phyloP scores from a whole-genome alignment of 768 basidiomycete species.

The Lentinula boryana region DNA sequence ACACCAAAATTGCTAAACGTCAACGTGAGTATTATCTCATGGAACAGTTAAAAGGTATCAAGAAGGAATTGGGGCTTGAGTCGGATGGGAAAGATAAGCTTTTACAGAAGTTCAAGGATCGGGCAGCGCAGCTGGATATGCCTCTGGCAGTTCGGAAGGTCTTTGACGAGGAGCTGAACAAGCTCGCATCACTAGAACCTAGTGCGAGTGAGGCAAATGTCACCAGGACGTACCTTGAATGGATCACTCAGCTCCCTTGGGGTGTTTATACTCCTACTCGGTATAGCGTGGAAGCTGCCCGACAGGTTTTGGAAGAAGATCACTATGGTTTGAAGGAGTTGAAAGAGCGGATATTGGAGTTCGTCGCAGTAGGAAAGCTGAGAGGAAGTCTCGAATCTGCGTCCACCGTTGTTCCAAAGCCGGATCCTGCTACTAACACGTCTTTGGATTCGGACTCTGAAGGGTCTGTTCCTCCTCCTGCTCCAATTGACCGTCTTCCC shows the following conservation, averaged over 20 bases:
- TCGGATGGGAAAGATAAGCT: constrained; percentile 92
- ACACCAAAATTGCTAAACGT: constrained; percentile 89
- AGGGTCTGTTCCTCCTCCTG: background rate
- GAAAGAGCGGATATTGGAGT: constrained; percentile 92
- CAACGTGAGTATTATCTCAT: constrained; percentile 94
- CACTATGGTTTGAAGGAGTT: constrained; percentile 92
- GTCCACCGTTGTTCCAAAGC: background rate
- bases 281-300: constrained; percentile 80
- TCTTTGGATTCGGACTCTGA: background rate
- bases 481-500: background rate
- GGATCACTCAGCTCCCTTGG: constrained; percentile 96
- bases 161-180: constrained; percentile 93
- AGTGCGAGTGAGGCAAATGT: constrained; percentile 92
- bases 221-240: constrained; percentile 91
- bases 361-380: constrained; percentile 91
- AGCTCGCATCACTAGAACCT: constrained; percentile 84
- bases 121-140: constrained; percentile 80
- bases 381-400: constrained; percentile 69
- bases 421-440: background rate
- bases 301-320: constrained; percentile 84
- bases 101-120: constrained; percentile 86
- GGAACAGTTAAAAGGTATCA: constrained; percentile 95
- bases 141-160: constrained; percentile 86
- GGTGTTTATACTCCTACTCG: constrained; percentile 92
- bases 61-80: constrained; percentile 95